phyloP scores from a whole-genome alignment of 257 asterid genomes.

The Agastache rugosa region DNA sequence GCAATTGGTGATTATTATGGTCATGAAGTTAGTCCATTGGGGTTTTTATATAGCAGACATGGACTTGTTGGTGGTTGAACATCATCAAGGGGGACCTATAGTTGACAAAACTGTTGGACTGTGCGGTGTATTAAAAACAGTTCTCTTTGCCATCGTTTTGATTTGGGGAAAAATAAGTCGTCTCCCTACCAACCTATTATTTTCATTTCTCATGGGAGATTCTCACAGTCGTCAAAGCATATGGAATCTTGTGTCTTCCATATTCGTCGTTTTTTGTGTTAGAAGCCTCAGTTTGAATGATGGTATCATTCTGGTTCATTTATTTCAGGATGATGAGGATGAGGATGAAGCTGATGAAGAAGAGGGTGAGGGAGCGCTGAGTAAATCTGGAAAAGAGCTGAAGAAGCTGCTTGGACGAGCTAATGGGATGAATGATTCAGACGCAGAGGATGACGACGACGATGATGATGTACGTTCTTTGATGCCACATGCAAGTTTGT shows the following conservation, averaged over 20 bases:
- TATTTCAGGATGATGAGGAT: conserved; percentile 87
- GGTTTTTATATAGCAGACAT: background rate
- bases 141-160: background rate
- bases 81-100: background rate
- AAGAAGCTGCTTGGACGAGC: conserved; percentile 90
- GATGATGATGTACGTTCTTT: conserved; percentile 78
- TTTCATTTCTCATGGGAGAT: too few relatives aligned
- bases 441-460: conserved; percentile 82
- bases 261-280: conserved; percentile 13
- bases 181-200: conserved; percentile 1
- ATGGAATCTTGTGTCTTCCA: conserved; percentile 6
- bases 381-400: conserved; percentile 98
- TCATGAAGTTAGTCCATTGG: background rate
- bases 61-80: background rate
- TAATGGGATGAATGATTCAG: conserved; percentile 88
- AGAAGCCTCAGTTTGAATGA: conserved; percentile 17
- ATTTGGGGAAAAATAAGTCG: background rate
- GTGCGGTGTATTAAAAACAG: background rate
- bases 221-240: conserved; percentile 13
- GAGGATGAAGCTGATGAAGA: conserved; percentile 87
- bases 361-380: conserved; percentile 67
- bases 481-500: conserved; percentile 21
- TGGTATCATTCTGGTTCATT: conserved; percentile 8
- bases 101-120: background rate
- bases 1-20: background rate